Percentiles rank a stretch among this genome's conserved stretches.
Evolutionary conservation across 345 rosid species (phyloP).

Genomic region (Alliaria petiolata): DNA sequence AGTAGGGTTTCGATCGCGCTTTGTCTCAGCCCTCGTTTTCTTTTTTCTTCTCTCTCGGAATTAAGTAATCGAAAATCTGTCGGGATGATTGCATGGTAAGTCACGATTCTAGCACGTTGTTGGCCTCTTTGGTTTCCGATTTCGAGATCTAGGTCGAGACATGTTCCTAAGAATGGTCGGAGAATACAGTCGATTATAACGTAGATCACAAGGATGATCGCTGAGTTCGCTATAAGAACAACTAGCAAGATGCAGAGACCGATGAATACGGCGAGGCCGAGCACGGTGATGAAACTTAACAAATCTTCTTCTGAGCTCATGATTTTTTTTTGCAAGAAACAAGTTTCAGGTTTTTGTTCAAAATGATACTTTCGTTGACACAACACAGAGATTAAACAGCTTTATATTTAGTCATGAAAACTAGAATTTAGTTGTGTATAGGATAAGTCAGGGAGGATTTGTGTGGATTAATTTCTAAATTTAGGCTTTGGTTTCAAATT

Average conservation of each 20-base stretch:
- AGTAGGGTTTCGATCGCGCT: slow-evolving; percentile 26
- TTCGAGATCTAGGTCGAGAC: slow-evolving; percentile 27
- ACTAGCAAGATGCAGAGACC: slow-evolving; percentile 27
- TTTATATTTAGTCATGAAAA: slow-evolving; percentile 24
- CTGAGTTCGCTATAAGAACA: slow-evolving; percentile 24
- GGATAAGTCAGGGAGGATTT: slow-evolving; percentile 6
- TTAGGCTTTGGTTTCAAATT: slow-evolving; percentile 16
- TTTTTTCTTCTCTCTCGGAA: background rate
- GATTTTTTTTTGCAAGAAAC: no score
- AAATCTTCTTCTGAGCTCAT: slow-evolving; percentile 31
- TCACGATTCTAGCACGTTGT: slow-evolving; percentile 23
- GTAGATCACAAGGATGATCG: slow-evolving; percentile 25
- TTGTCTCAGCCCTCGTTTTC: slow-evolving; percentile 15
- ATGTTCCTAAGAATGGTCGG: slow-evolving; percentile 26
- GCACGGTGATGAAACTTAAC: slow-evolving; percentile 23
- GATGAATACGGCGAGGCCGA: slow-evolving; percentile 21
- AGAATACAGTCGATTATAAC: slow-evolving; percentile 17
- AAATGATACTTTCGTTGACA: background rate
- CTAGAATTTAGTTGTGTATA: slow-evolving; percentile 6
- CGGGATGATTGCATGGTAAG: slow-evolving; percentile 21
- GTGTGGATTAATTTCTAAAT: slow-evolving; percentile 13
- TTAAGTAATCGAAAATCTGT: background rate
- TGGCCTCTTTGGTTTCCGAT: slow-evolving; percentile 24
- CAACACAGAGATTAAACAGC: background rate
- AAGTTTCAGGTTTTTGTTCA: background rate